Percentiles rank a stretch among this genome's conserved stretches.
Conservation (phyloP, 2,329 filamentous ascomycete genomes). For the Trichoderma sp. region DNA sequence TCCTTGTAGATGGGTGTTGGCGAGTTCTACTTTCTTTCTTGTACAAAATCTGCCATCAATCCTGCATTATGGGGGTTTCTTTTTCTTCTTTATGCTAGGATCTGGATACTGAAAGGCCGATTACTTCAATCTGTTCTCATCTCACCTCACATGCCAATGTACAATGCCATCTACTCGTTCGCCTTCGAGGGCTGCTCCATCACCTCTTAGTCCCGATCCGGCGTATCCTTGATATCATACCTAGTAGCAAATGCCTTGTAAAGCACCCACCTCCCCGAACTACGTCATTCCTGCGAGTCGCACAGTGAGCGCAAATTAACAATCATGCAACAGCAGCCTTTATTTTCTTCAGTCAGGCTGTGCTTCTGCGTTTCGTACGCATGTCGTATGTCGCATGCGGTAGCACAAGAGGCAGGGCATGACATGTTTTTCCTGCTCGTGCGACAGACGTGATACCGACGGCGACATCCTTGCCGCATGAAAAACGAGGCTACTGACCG, state of each 20-base stretch:
- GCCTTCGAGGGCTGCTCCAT: neutral
- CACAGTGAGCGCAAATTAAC: neutral
- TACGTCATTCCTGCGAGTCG: neutral
- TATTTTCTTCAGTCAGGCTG: neutral
- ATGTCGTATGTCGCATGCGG: neutral
- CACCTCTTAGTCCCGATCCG: neutral
- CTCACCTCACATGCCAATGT: neutral
- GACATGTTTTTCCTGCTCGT: neutral
- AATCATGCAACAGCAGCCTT: neutral
- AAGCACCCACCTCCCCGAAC: neutral
- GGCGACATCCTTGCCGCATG: neutral
- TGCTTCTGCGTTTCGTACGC: neutral
- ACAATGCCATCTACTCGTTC: neutral
- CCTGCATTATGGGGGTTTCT: neutral
- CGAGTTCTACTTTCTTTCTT: rapidly evolving
- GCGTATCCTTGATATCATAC: neutral
- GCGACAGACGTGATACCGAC: neutral
- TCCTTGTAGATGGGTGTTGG: neutral
- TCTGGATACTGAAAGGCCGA: neutral
- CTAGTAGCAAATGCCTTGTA: neutral
- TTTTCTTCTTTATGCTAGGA: neutral
- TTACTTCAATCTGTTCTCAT: no score
- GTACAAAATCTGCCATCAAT: neutral
- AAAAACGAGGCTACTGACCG: neutral
- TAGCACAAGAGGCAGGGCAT: neutral